A percentile compares a stretch with the other conserved stretches of the same genome.
These are phyloP conservation scores for Hortaea sp. DNA, from an alignment of 2,329 filamentous ascomycete species.

Conservation along the genomic window DNA sequence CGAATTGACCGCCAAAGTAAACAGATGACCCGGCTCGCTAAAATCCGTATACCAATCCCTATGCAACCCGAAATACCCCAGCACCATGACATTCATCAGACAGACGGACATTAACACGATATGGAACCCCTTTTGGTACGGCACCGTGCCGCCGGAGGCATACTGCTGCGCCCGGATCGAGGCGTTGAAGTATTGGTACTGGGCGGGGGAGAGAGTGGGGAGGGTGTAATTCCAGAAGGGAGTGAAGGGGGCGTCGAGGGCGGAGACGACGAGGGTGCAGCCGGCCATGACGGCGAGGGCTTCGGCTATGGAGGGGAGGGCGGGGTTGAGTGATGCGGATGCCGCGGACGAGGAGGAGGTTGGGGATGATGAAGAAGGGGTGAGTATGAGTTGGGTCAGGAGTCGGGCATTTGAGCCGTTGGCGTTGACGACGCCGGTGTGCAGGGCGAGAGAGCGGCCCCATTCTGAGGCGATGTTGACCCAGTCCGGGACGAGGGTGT, in stretches of 20 bases:
- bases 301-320: slow-evolving; percentile 60
- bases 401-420: slow-evolving; percentile 35
- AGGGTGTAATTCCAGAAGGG: slow-evolving; percentile 36
- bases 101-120: slow-evolving; percentile 56
- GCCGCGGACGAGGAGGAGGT: too few species aligned
- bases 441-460: slow-evolving; percentile 32
- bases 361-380: not conserved
- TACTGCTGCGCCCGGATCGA: slow-evolving; percentile 57
- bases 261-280: slow-evolving; percentile 53
- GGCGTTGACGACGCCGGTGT: slow-evolving; percentile 33
- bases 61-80: slow-evolving; percentile 52
- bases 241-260: slow-evolving; percentile 50
- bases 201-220: slow-evolving; percentile 20
- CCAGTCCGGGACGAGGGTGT: slow-evolving; percentile 31
- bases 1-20: slow-evolving; percentile 44
- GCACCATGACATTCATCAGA: slow-evolving; percentile 54
- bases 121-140: slow-evolving; percentile 59
- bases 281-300: slow-evolving; percentile 60
- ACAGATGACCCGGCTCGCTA: slow-evolving; percentile 63
- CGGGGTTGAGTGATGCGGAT: slow-evolving; percentile 33
- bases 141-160: slow-evolving; percentile 51
- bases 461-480: slow-evolving; percentile 34
- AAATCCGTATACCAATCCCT: slow-evolving; percentile 64
- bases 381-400: slow-evolving; percentile 34
- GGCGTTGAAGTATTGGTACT: slow-evolving; percentile 53